These are phyloP conservation scores for Phyllostachys edulis DNA, from an alignment of 176 grass and related monocot genomes.

Conservation along the genomic window DNA sequence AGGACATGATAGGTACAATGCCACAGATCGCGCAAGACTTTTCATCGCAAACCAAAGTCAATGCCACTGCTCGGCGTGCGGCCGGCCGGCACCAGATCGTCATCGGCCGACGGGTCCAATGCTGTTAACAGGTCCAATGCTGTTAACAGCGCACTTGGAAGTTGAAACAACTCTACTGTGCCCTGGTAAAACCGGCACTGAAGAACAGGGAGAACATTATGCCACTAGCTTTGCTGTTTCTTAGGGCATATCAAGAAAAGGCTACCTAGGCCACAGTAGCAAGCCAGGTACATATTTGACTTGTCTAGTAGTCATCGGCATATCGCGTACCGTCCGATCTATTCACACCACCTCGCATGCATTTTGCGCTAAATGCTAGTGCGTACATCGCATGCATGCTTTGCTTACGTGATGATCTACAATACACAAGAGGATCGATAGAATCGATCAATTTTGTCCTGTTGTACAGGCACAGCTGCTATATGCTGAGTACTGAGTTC, in stretches of 20 bases:
- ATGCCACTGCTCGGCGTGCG: neutral
- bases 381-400: neutral
- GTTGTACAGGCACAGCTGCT: neutral
- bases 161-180: neutral
- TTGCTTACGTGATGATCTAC: neutral
- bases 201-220: neutral
- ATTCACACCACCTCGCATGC: neutral
- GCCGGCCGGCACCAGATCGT: neutral
- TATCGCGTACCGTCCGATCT: neutral
- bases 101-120: neutral
- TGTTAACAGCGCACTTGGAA: neutral
- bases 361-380: neutral
- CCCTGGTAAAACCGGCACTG: slow-evolving; percentile 5
- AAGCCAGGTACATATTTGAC: neutral
- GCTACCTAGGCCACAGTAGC: neutral
- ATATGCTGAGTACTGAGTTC: neutral
- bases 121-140: neutral
- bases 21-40: neutral
- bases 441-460: no score
- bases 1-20: neutral
- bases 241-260: slow-evolving; percentile 35
- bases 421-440: neutral
- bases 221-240: slow-evolving; percentile 11
- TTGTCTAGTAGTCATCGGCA: neutral
- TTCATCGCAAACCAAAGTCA: neutral